Evolutionary conservation across 176 grass and related monocot species (phyloP), one percentile per base, ranked within the genome.

Genomic region (Juncus inflexus): DNA sequence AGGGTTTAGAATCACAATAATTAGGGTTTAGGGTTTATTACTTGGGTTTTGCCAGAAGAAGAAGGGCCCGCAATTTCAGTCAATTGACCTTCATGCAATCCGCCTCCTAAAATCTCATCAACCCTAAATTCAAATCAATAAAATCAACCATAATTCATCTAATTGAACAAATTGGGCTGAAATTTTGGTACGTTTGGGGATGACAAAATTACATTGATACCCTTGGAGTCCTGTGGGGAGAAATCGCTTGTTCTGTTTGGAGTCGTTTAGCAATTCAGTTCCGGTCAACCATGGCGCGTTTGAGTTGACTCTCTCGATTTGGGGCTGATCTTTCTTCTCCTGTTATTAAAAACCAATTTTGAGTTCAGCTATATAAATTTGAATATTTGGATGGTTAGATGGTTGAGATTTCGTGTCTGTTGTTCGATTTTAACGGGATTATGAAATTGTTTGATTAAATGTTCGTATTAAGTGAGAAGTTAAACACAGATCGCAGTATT

Each of bases 41-140:
- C 88, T 82, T 97, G 85, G 12, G 88, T 97, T 91, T 97, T 91
- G 69, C 87, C 83, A 66, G 83, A 97, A 69, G 88, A 91, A 37
- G 84, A 97, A 60, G 76, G 77, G 9, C 94, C 94, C 4, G 78
- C 79, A 43, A 97, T 75, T 72, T 97, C 88, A 11, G 83, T 89
- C 7, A 97, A 36, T 61, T 89, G 88, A 37, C 85, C 85, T 78
- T 78, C 60, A 47, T 80, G 67, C 73, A 97, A 75, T 2, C 94
- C 88, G 0, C 94, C 88, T 77, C 83, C 88, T 72, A 97, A 82
- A 80, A 97, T 87, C 3, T 35, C 47, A 58, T 97, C 87, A 50
- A 97, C 81, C 67, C 87, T 97, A 60, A 9, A 15, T 77, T 55
- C 37, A 67, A 52, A 78, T 28, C 12, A 70, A 55, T 70, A 11